Evolutionary conservation across 805 yeast genomes (phyloP).

Genomic region (Kuraishia capsulata): DNA sequence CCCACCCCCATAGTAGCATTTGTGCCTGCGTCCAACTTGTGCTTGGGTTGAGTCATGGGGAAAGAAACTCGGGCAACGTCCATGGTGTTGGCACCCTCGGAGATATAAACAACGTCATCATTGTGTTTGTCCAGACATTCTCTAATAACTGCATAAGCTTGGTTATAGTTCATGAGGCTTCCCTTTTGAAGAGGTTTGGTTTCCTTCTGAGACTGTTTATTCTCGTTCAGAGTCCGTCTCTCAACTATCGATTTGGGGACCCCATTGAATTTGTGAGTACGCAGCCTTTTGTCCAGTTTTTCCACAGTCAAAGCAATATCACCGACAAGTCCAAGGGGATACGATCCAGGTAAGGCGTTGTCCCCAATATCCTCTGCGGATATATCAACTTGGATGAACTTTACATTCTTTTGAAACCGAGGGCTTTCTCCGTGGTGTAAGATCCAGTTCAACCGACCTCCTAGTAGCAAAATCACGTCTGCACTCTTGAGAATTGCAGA

Average conservation of each 20-base stretch:
- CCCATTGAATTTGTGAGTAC: slow-evolving; percentile 17
- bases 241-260: slow-evolving; percentile 16
- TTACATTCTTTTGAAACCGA: slow-evolving; percentile 33
- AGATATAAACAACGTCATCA: slow-evolving; percentile 31
- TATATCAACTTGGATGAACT: slow-evolving; percentile 49
- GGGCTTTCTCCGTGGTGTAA: slow-evolving; percentile 57
- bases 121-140: slow-evolving; percentile 23
- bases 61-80: slow-evolving; percentile 59
- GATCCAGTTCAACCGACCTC: slow-evolving; percentile 70
- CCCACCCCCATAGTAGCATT: slow-evolving; percentile 78
- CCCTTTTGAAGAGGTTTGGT: slow-evolving; percentile 5
- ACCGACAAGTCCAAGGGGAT: slow-evolving; percentile 24
- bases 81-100: slow-evolving; percentile 78
- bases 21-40: slow-evolving; percentile 63
- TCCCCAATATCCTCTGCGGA: slow-evolving; percentile 37
- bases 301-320: slow-evolving; percentile 35
- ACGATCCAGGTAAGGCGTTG: slow-evolving; percentile 6
- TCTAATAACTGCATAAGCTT: slow-evolving; percentile 41
- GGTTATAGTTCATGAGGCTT: slow-evolving; percentile 35
- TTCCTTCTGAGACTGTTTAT: slow-evolving; percentile 25
- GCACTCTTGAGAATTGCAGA: slow-evolving; percentile 48
- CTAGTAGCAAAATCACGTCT: slow-evolving; percentile 51
- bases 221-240: slow-evolving; percentile 21
- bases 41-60: slow-evolving; percentile 40
- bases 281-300: slow-evolving; percentile 21